Conservation (phyloP, 345 rosid genomes). For the Acer negundo region DNA sequence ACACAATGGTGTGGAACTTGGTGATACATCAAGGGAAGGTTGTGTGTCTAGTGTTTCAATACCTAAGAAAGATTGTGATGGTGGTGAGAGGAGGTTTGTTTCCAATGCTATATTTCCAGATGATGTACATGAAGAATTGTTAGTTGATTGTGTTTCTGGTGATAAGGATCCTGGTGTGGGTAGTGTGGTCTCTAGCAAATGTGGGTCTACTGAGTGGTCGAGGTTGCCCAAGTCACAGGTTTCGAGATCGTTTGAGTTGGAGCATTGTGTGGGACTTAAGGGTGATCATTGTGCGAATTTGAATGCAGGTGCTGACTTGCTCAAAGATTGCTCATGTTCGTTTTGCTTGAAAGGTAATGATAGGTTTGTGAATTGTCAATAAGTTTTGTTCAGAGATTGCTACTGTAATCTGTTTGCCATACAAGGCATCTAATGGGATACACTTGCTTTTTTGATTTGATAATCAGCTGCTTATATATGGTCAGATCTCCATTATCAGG, state of each 20-base stretch:
- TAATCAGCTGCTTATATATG: constrained; percentile 84
- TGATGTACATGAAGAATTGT: constrained; percentile 22
- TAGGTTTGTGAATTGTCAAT: not conserved
- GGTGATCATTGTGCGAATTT: constrained; percentile 36
- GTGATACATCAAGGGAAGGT: constrained; percentile 33
- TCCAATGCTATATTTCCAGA: constrained; percentile 25
- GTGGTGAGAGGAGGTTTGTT: constrained; percentile 21
- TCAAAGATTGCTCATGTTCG: constrained; percentile 73
- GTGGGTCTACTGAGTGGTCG: constrained; percentile 41
- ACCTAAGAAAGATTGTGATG: constrained; percentile 23
- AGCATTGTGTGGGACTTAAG: constrained; percentile 47
- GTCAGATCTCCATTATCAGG: constrained; percentile 94
- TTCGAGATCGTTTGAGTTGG: constrained; percentile 52
- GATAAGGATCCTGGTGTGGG: constrained; percentile 37
- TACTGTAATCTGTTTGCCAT: not conserved
- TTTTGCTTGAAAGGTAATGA: constrained; percentile 79
- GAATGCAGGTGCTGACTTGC: constrained; percentile 42
- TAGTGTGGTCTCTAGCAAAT: constrained; percentile 26
- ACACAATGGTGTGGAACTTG: constrained; percentile 29
- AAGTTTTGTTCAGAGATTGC: not conserved
- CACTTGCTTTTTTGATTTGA: constrained; percentile 22
- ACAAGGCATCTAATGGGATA: constrained; percentile 1
- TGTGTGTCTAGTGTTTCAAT: constrained; percentile 35
- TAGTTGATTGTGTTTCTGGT: constrained; percentile 21
- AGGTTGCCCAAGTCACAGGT: constrained; percentile 42